A percentile compares a stretch with the other conserved stretches of the same genome.
phyloP scores from a whole-genome alignment of 306 rosid species.

The Purshia tridentata region DNA sequence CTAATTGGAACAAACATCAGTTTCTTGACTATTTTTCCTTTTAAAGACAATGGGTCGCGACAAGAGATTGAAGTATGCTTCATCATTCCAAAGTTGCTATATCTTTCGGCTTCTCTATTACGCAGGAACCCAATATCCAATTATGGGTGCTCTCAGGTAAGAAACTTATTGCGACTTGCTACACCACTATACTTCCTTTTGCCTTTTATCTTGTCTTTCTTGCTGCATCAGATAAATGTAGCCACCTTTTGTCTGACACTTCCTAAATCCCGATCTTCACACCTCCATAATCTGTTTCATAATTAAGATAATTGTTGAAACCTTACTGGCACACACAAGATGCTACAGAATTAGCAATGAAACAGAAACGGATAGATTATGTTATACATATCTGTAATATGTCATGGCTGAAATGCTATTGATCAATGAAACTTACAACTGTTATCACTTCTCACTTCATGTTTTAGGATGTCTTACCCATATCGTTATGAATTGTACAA shows the following conservation, averaged over 20 bases:
- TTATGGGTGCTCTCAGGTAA: slow-evolving; percentile 91
- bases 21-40: slow-evolving; percentile 28
- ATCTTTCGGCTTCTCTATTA: slow-evolving; percentile 89
- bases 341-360: not conserved
- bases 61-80: slow-evolving; percentile 80
- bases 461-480: slow-evolving; percentile 64
- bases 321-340: too few relatives aligned
- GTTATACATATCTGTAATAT: slow-evolving; percentile 12
- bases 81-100: slow-evolving; percentile 82
- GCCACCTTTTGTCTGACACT: too few relatives aligned
- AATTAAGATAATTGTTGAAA: too few relatives aligned
- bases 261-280: too few relatives aligned
- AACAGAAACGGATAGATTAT: not conserved
- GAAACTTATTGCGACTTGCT: not conserved
- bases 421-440: not conserved
- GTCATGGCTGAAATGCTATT: not conserved
- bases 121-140: slow-evolving; percentile 95
- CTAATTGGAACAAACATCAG: slow-evolving; percentile 11
- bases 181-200: not conserved
- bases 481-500: slow-evolving; percentile 69
- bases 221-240: too few relatives aligned
- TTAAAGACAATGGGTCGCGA: slow-evolving; percentile 91
- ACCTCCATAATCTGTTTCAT: too few relatives aligned
- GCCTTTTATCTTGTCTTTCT: not conserved
- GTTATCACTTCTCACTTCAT: not conserved